Conservation (phyloP, 768 basidiomycete genomes). For the Tulasnella sp. region DNA sequence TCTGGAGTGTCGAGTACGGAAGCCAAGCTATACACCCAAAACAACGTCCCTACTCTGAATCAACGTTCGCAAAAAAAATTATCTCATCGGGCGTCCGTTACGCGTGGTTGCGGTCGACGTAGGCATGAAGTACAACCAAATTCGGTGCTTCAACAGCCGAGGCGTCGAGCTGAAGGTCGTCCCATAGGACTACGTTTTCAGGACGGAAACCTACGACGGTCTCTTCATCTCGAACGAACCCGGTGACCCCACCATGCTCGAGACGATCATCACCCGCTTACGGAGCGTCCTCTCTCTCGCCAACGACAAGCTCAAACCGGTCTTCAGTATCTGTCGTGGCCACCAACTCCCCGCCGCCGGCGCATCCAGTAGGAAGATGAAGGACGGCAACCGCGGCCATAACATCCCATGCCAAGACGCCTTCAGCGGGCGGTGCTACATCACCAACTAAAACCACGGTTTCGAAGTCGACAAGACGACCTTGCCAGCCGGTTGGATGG, state of each 20-base stretch:
- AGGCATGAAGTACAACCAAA: conserved; percentile 99
- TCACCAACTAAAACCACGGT: conserved; percentile 99
- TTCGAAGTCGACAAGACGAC: conserved; percentile 87
- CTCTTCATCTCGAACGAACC: conserved; percentile 98
- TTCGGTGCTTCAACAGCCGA: conserved; percentile 89
- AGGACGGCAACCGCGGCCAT: conserved; percentile 98
- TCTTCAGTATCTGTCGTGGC: conserved; percentile 98
- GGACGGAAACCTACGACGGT: conserved; percentile 87
- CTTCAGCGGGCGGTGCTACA: conserved; percentile 94
- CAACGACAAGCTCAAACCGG: conserved; percentile 74
- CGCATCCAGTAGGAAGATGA: conserved; percentile 96
- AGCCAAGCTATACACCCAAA: conserved; percentile 69
- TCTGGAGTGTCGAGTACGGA: conserved; percentile 77
- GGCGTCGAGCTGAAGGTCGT: conserved; percentile 97
- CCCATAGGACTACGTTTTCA: conserved; percentile 95
- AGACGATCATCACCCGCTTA: conserved; percentile 69
- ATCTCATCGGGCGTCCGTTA: conserved; percentile 78
- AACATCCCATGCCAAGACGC: conserved; percentile 97
- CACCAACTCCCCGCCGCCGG: conserved; percentile 97
- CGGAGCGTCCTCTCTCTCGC: conserved; percentile 55
- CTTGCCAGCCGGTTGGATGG: conserved; percentile 85
- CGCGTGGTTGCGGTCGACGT: conserved; percentile 93
- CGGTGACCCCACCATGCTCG: conserved; percentile 89
- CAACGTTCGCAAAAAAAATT: conserved; percentile 56
- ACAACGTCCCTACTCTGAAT: conserved; percentile 39